Evolutionary conservation across 2,329 filamentous ascomycete genomes (phyloP).

Genomic region (Aspergillus spinulosporus): DNA sequence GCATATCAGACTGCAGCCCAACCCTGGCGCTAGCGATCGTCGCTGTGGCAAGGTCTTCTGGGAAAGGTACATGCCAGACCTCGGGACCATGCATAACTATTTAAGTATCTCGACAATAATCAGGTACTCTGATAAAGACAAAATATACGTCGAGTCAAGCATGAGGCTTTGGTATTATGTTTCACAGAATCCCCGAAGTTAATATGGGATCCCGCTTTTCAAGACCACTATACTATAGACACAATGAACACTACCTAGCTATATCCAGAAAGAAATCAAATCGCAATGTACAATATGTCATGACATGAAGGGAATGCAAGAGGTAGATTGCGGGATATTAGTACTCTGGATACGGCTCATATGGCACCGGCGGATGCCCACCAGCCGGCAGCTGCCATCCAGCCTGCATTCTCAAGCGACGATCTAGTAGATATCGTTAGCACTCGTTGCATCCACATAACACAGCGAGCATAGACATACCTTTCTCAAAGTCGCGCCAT

Average conservation of each 20-base stretch:
- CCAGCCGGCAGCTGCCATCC: constrained; percentile 18
- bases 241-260: neutral
- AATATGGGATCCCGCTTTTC: neutral
- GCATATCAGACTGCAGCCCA: neutral
- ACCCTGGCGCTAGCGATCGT: constrained; percentile 5
- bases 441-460: constrained; percentile 4
- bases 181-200: constrained; percentile 1
- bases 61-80: neutral
- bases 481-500: constrained; percentile 93
- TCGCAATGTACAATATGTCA: constrained; percentile 6
- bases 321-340: constrained; percentile 18
- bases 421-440: constrained; percentile 31
- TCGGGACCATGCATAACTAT: neutral
- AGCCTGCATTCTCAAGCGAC: constrained; percentile 34
- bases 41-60: constrained; percentile 13
- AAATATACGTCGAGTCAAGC: neutral
- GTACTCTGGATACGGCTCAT: constrained; percentile 42
- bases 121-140: neutral
- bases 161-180: constrained; percentile 5
- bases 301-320: neutral
- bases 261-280: constrained; percentile 12
- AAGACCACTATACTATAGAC: constrained; percentile 7
- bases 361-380: constrained; percentile 32
- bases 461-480: constrained; percentile 39
- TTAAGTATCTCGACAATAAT: no score